Evolutionary conservation across 352 stramenopile genomes (phyloP), one percentile per base, ranked within the genome.

Genomic region (Globisporangium acanthophoron): DNA sequence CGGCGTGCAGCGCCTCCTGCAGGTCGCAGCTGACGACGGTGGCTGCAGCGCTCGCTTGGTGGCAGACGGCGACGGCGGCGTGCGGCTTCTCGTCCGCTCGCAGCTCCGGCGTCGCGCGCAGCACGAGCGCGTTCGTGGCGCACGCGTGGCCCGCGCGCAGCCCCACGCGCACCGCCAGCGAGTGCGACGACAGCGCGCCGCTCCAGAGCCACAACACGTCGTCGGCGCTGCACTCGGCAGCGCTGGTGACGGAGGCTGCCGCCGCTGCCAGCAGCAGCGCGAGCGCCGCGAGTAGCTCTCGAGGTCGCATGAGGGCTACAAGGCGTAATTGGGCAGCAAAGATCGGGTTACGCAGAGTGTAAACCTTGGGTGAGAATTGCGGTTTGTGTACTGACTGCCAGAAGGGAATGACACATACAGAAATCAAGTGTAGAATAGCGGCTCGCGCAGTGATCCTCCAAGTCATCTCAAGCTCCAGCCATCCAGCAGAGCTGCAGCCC

Each of bases 141-240:
- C 82, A 92, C 20, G 50, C 37, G 58, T 86, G 71, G 52, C 74
- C 74, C 43, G 74, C 66, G 54, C 70, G 71, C 61, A 92, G 70
- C 40, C 82, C 82, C 47, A 90, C 66, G 49, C 87, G 87, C 62
- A 92, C 89, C n/a, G 52, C 69, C 35, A 92, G 64, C 3, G 80
- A 89, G 33, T 78, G 69, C 44, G 80, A 73, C 46, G 80, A 79
- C 43, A 92, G 62, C 39, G 78, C 79, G 55, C 82, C 82, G 40
- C 75, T 85, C 82, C 82, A 92, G 15, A 92, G 31, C 82, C 82
- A 92, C 35, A 82, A 44, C 52, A 90, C 78, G 46, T 88, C 79
- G 0, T 62, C 69, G 0, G 66, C 61, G 43, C 68, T 60, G 35
- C 80, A 90, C 21, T 46, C 9, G 45, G 8, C 37, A 1, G 37